Conservation (phyloP, 805 yeast species). For the Candida ponderosae region DNA sequence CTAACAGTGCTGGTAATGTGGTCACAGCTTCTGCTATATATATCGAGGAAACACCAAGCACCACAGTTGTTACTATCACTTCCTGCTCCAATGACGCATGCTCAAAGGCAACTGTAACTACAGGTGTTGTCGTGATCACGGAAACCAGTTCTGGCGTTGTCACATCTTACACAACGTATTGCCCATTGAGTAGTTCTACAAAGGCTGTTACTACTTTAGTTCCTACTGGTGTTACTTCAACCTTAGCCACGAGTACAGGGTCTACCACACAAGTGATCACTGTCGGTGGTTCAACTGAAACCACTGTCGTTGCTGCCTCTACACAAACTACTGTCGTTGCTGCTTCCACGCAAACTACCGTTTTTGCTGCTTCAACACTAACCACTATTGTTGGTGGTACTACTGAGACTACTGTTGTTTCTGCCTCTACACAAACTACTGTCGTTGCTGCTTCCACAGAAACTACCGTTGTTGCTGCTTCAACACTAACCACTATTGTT, state of each 20-base stretch:
- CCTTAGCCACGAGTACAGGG: not conserved
- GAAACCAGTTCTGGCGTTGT: too few species aligned
- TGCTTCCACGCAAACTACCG: not conserved
- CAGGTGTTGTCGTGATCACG: constrained; percentile 16
- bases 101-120: constrained; percentile 25
- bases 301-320: not conserved
- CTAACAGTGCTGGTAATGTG: not conserved
- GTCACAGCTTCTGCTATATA: too few species aligned
- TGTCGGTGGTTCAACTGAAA: not conserved
- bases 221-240: not conserved
- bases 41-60: too few species aligned
- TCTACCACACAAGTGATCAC: not conserved
- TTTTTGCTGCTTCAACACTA: not conserved
- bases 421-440: not conserved
- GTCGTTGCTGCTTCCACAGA: not conserved
- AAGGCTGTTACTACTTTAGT: not conserved
- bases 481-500: not conserved
- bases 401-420: not conserved
- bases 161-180: too few species aligned
- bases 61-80: constrained; percentile 29
- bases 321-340: not conserved
- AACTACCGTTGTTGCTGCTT: not conserved
- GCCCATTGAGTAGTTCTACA: too few species aligned
- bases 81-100: constrained; percentile 26
- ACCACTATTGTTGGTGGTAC: not conserved